phyloP scores from a whole-genome alignment of 495 filamentous ascomycete genomes.

The Podospora bellae-mahoneyi region DNA sequence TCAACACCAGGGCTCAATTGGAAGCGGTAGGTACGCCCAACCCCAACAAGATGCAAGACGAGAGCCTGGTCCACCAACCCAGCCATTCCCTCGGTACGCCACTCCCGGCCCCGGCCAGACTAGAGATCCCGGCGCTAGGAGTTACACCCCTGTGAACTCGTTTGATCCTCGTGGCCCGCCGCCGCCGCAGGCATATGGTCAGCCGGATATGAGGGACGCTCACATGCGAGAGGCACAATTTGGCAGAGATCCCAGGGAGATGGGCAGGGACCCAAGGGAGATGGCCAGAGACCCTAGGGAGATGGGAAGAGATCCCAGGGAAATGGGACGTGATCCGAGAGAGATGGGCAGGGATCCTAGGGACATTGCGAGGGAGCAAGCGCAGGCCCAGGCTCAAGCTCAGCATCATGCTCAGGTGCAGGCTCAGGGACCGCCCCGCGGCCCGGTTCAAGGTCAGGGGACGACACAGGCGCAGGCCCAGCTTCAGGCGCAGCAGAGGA shows the following conservation, averaged over 20 bases:
- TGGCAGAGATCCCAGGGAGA: slow-evolving; percentile 6
- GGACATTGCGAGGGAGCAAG: slow-evolving; percentile 3
- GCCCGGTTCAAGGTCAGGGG: background rate
- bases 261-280: slow-evolving; percentile 15
- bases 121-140: slow-evolving; percentile 22
- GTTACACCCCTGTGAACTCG: slow-evolving; percentile 29
- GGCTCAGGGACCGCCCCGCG: background rate
- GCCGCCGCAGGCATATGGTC: slow-evolving; percentile 20
- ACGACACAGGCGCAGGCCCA: background rate
- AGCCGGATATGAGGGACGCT: slow-evolving; percentile 15
- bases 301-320: slow-evolving; percentile 21
- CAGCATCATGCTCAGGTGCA: background rate
- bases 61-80: slow-evolving; percentile 21
- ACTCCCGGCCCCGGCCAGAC: slow-evolving; percentile 30
- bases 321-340: slow-evolving; percentile 3
- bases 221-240: slow-evolving; percentile 19
- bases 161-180: slow-evolving; percentile 28
- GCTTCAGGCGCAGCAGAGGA: slow-evolving; percentile 8
- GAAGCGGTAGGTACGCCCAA: slow-evolving; percentile 24
- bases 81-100: slow-evolving; percentile 29
- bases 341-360: slow-evolving; percentile 2
- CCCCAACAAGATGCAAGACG: slow-evolving; percentile 22
- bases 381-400: background rate
- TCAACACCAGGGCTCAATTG: slow-evolving; percentile 28
- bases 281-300: slow-evolving; percentile 21